A percentile compares a stretch with the other conserved stretches of the same genome.
These are phyloP conservation scores for Wickerhamomyces bovis DNA, from an alignment of 805 yeast genomes.

Conservation along the genomic window DNA sequence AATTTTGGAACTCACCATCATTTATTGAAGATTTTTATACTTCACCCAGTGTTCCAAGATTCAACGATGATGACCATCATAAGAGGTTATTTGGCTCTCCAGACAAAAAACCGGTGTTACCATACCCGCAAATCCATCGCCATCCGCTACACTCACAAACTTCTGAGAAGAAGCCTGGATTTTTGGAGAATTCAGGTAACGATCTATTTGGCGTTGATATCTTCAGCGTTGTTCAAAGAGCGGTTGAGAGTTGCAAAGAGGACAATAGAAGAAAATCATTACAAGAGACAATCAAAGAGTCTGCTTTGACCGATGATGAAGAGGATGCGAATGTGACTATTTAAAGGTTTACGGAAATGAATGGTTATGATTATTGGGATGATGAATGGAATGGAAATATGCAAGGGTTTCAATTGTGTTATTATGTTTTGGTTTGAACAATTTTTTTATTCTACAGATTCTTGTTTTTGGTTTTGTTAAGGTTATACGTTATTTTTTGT, in stretches of 20 bases:
- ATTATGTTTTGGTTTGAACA: not conserved
- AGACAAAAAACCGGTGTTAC: conserved; percentile 9
- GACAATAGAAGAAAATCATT: not conserved
- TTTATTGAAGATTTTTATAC: conserved; percentile 63
- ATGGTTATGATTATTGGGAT: not conserved
- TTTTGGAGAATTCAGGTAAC: conserved; percentile 13
- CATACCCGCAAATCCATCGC: not conserved
- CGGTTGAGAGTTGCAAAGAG: conserved; percentile 27
- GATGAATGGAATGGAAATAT: not conserved
- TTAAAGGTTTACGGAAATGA: not conserved
- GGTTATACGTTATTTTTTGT: not conserved
- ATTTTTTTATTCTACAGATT: not conserved
- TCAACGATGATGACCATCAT: conserved; percentile 24
- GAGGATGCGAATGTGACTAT: conserved; percentile 3
- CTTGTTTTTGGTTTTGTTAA: not conserved
- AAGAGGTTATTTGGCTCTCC: conserved; percentile 33
- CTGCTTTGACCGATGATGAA: conserved; percentile 5
- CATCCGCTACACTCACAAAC: not conserved
- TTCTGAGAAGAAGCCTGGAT: conserved; percentile 2
- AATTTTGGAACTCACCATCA: conserved; percentile 61
- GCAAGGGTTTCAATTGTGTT: not conserved
- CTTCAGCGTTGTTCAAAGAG: conserved; percentile 42
- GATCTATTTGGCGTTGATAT: conserved; percentile 57
- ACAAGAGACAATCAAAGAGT: not conserved
- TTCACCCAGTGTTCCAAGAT: conserved; percentile 35